Evolutionary conservation across 2,329 filamentous ascomycete genomes (phyloP), one percentile per base, ranked within the genome.

Genomic region (Nothophaeocryptopus gaeumannii): DNA sequence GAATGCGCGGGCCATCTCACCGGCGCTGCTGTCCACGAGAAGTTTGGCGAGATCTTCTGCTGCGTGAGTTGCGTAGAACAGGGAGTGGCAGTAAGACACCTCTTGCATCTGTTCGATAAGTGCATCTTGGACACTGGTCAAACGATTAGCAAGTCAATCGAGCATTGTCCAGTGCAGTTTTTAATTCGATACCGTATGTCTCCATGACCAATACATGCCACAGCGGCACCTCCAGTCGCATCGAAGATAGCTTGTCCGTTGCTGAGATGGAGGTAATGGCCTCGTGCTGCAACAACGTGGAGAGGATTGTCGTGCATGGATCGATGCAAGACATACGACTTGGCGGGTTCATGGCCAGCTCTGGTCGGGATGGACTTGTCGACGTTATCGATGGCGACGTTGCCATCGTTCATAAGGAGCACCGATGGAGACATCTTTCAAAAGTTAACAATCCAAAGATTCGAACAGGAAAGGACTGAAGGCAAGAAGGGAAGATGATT

Each of bases 181-280:
- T 26, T 7, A 26, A 26, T 26, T 26, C 20, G 20, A 16, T 62
- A 64, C 64, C 83, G 74, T 36, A 74, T 62, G 44, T 85, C 77
- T 29, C 80, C 82, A 59, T 89, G 83, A 5, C 88, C 88, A 8
- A 92, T 71, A 62, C 83, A 85, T 8, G 82, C 77, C 3, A 90
- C 86, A 15, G 84, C 86, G 2, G 88, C 85, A 14, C 88, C 88
- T 26, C 84, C 80, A 14, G 84, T 86, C 1, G 82, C 84, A 65
- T 93, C 88, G 11, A 90, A 77, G 37, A 93, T 78, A 31, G 70
- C 73, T 16, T 78, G 75, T 1, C 83, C 84, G 62, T 76, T 74
- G 57, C 72, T 71, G 1, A 82, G 70, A 31, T 72, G 67, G n/a
- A 83, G 67, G 51, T 76, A 78, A 56, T 75, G 73, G 9, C 78